Evolutionary conservation across 2,329 filamentous ascomycete species (phyloP).

Genomic region (Parascedosporium putredinis): DNA sequence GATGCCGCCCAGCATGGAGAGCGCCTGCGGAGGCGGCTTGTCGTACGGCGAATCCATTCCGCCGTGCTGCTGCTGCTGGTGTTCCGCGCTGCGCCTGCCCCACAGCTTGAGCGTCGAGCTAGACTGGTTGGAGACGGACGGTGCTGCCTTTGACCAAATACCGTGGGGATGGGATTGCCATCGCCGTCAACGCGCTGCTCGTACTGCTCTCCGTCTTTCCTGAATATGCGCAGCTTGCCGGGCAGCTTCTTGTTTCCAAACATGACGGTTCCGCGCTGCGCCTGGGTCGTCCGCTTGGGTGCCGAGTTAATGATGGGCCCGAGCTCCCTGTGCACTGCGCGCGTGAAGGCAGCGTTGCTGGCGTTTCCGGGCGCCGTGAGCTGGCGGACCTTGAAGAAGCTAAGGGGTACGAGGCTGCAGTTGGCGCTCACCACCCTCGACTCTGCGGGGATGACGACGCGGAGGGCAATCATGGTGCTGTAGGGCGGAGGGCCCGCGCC

Average conservation of each 20-base stretch:
- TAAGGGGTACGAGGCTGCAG: conserved; percentile 50
- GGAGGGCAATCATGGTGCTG: conserved; percentile 39
- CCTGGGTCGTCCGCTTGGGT: not conserved
- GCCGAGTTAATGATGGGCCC: conserved; percentile 31
- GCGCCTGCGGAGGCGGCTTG: conserved; percentile 10
- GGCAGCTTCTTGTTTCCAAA: not conserved
- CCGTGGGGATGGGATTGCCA: conserved; percentile 18
- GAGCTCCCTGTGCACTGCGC: conserved; percentile 51
- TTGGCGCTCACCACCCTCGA: conserved; percentile 37
- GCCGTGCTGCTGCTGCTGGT: too few relatives aligned
- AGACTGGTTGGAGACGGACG: conserved; percentile 16
- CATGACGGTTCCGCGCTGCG: not conserved
- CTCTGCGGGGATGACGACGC: conserved; percentile 52
- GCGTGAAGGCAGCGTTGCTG: conserved; percentile 49
- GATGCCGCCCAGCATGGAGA: conserved; percentile 39
- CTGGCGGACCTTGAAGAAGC: conserved; percentile 57
- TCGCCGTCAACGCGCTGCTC: conserved; percentile 18
- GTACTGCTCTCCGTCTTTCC: not conserved
- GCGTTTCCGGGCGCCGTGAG: conserved; percentile 44
- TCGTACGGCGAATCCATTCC: conserved; percentile 9
- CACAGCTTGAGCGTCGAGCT: conserved; percentile 24
- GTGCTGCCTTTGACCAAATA: not conserved
- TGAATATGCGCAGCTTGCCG: not conserved
- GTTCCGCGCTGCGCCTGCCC: conserved; percentile 13
- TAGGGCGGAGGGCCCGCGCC: not conserved